Evolutionary conservation across 78 protist genomes (phyloP), one percentile per base, ranked within the genome.

Genomic region (Isochrysis galbana): DNA sequence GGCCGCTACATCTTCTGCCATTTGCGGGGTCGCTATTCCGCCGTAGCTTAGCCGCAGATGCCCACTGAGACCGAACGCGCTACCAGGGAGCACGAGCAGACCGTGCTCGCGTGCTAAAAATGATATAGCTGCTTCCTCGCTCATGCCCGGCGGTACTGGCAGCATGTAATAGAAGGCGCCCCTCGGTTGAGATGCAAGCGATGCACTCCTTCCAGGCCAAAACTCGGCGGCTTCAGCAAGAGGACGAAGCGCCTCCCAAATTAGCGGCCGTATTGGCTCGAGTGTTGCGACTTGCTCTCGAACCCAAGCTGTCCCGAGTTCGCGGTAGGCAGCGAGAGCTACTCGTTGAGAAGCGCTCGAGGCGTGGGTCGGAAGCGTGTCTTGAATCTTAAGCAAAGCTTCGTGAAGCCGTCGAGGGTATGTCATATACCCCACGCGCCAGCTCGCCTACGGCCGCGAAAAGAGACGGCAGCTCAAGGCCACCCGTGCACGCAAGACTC

Each of bases 361-460:
- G 4, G 72, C 74, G n/a, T 54, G 90, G 34, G 93, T 90, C 4
- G 74, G 89, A 44, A 90, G 11, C 39, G 93, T 77, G 88, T 90
- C 93, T 74, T 90, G 93, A 17, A 74, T 41, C 74, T 90, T 90
- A 45, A 77, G 89, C 93, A 90, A 34, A 21, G 23, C 54, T 2
- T 3, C 22, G 51, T 36, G 32, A 26, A 90, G 93, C 26, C 32
- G 72, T 0, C 36, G 29, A 0, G 93, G 93, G 77, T 90, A 90
- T 29, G 46, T 14, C 38, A 77, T 5, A 77, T 77, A 77, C 26
- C 93, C 93, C n/a, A 90, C 88, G 36, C 93, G 42, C 93, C 93
- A 26, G 86, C 47, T 11, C 51, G 86, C 29, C 77, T 2, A 7
- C 61, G 61, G 29, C 61, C 61, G 61, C 61, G 29, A n/a, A n/a